Conservation (phyloP, 2,329 filamentous ascomycete genomes). For the Celoporthe dispersa region DNA sequence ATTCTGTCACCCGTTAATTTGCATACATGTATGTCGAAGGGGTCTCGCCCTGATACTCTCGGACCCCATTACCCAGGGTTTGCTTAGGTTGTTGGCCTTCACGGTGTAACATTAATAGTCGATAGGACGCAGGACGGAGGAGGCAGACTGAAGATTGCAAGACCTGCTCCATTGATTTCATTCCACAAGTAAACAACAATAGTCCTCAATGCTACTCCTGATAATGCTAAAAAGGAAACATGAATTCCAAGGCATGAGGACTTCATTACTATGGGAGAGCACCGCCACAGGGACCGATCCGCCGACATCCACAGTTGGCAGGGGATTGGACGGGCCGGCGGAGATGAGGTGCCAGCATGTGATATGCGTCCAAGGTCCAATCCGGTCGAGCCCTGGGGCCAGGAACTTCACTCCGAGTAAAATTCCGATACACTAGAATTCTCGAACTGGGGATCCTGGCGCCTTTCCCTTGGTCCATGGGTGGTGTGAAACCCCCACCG, state of each 20-base stretch:
- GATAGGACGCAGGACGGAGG: neutral
- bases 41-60: neutral
- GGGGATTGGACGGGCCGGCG: neutral
- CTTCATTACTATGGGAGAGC: constrained; percentile 18
- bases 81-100: neutral
- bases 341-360: constrained; percentile 3
- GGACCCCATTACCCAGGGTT: neutral
- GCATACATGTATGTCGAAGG: neutral
- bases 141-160: neutral
- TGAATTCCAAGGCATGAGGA: constrained; percentile 21
- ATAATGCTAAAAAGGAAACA: constrained; percentile 14
- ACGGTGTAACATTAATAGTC: too few species aligned
- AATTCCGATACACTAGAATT: neutral
- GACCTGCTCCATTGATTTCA: neutral
- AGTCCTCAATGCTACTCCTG: neutral
- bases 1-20: neutral
- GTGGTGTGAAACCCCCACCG: neutral
- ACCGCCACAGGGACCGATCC: constrained; percentile 24
- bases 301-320: constrained; percentile 20
- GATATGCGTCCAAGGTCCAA: constrained; percentile 1
- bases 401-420: neutral
- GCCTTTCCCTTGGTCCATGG: neutral
- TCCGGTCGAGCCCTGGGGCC: neutral
- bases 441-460: neutral
- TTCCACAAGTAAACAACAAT: neutral